Evolutionary conservation across 2,329 filamentous ascomycete genomes (phyloP), one percentile per base, ranked within the genome.

Genomic region (Pseudopyrenochaeta lycopersici): DNA sequence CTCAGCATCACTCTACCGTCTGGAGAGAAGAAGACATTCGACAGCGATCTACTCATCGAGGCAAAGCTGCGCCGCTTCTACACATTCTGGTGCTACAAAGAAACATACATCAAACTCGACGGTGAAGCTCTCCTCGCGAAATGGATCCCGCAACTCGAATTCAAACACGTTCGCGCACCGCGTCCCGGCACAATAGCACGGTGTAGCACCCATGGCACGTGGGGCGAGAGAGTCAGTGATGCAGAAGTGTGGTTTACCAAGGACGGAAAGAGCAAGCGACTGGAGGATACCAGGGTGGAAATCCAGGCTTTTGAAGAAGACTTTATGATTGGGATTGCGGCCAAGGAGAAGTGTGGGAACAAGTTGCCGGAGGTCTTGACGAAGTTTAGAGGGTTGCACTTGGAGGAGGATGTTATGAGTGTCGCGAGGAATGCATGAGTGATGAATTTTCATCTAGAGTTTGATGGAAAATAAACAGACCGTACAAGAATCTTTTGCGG

Each of bases 61-160:
- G 81, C 78, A 18, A 88, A 87, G 68, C 78, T 93, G 23, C 81
- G 89, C 4, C 81, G 84, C 47, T 94, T 94, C 70, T 94, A 92
- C 71, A 84, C 89, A 1, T 85, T 90, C 54, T 94, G 90, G 88
- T 91, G 88, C 72, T 82, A 91, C 72, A 87, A 91, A 64, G 90
- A 94, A 77, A 88, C 90, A 1, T 93, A 91, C 71, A 87, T 93
- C 74, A 94, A 93, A 83, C 87, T 94, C 78, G 90, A 89, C 27
- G 90, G 90, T 21, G 89, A 93, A 66, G 90, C 89, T 0, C 80
- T 94, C 52, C 79, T 92, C 7, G 90, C 90, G 0, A 80, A 81
- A 3, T 94, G 90, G 90, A 80, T 94, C 43, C 79, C 78, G 45
- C 84, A 89, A 44, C 77, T 93, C 7, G 88, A 92, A 65, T 91